Base-by-base conservation (phyloP, 2,329 filamentous ascomycete species). In the Leptosphaerulina australis region DNA sequence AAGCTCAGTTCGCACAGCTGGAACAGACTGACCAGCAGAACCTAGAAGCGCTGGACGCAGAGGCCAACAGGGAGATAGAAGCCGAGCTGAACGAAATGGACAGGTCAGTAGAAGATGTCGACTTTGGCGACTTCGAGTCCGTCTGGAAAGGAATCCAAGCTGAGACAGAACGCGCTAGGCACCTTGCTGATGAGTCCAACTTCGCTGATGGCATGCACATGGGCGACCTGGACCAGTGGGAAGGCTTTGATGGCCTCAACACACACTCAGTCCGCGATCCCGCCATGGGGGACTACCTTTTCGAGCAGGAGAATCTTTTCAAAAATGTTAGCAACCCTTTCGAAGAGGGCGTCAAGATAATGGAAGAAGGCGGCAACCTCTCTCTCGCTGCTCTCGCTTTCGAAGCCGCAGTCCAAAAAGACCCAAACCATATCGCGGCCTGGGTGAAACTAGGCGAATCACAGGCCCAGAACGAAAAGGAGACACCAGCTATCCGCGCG, bases 401-500 rank as follows among this genome's bases (percentile, higher is more conserved):
- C 63, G 94, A 99, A 76, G 91, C 94, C 14, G 94, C 94, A 2
- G 90, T 93, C 4, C 92, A 97, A 73, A 91, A 93, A 75, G 86
- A 96, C 55, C 84, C 91, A 0, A 81, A 88, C 45, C 93, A 97
- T 71, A 85, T 93, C 28, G 89, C 96, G 45, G 94, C 94, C 2
- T 99, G 94, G 94, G 90, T 92, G 8, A 88, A 91, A 65, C 83
- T 99, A 24, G 94, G 94, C 44, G 87, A 88, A 44, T 90, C 92
- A 14, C 94, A 99, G 76, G 94, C 94, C 15, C 94, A 99, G 73
- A 99, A 99, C 73, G 94, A 99, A 74, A 99, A 99, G 77, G 94
- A 99, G 74, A 88, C 91, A 7, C 93, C 94, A 0, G 94, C 94
- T 2, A 97, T 99, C 59, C 87, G 94, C 25, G 94, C 94, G 3